Percentiles rank a stretch among this genome's conserved stretches.
Conservation (phyloP, 257 asterid species). For the Solanum sitiens region DNA sequence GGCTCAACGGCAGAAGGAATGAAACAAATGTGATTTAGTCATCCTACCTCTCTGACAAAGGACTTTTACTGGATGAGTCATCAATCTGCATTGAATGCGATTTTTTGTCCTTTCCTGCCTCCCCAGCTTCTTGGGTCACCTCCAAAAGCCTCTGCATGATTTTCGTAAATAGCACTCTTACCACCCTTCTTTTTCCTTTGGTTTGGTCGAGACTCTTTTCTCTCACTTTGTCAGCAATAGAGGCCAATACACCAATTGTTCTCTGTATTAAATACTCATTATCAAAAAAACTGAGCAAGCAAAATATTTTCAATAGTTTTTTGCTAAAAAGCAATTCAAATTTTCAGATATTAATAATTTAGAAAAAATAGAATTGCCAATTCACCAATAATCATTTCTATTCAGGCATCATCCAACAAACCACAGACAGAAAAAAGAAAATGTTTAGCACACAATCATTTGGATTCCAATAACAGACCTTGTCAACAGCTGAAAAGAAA, state of each 20-base stretch:
- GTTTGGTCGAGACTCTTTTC: background rate
- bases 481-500: background rate
- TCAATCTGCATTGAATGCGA: constrained; percentile 69
- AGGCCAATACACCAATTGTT: constrained; percentile 67
- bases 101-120: constrained; percentile 23
- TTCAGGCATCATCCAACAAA: background rate
- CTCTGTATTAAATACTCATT: constrained; percentile 29
- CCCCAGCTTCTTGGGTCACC: constrained; percentile 44
- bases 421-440: background rate
- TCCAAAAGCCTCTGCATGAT: constrained; percentile 59
- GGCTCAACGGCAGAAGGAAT: background rate
- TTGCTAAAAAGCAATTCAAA: background rate
- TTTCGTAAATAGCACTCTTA: constrained; percentile 33
- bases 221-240: constrained; percentile 55
- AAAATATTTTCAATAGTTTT: background rate
- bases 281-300: background rate
- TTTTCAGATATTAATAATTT: background rate
- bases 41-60: constrained; percentile 49
- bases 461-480: background rate
- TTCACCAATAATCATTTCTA: background rate
- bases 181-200: background rate
- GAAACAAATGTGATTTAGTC: background rate
- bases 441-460: background rate
- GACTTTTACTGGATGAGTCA: constrained; percentile 26
- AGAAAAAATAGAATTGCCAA: background rate